Percentiles rank a stretch among this genome's conserved stretches.
Conservation (phyloP, 2,329 filamentous ascomycete genomes). For the Xylariaceae sp. region DNA sequence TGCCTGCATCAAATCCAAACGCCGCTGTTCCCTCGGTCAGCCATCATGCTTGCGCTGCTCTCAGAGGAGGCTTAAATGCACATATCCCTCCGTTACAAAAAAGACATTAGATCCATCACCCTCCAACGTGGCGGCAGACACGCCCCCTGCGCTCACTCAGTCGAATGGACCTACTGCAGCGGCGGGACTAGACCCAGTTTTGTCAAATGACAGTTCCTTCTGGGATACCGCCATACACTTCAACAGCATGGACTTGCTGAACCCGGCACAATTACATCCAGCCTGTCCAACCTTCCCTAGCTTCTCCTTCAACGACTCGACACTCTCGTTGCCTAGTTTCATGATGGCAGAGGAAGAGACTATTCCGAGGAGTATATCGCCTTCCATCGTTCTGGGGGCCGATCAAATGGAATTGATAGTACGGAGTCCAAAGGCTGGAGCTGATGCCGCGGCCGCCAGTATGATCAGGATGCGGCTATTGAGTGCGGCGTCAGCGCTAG, state of each 20-base stretch:
- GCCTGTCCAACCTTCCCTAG: constrained; percentile 7
- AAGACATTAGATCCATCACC: too few relatives aligned
- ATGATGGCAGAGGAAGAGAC: too few relatives aligned
- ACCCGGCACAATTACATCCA: background rate
- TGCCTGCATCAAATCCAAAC: constrained; percentile 19
- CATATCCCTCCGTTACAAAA: constrained; percentile 14
- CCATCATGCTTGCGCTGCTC: constrained; percentile 19
- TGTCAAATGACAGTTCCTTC: constrained; percentile 1
- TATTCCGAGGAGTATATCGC: too few relatives aligned
- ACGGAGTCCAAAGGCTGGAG: background rate
- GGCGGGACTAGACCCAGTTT: background rate
- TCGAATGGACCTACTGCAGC: too few relatives aligned
- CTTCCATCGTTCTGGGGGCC: too few relatives aligned
- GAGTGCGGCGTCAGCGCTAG: constrained; percentile 7
- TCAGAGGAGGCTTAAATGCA: constrained; percentile 16
- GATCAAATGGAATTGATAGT: constrained; percentile 10
- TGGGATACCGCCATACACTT: constrained; percentile 17
- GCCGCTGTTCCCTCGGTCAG: constrained; percentile 19
- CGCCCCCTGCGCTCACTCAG: too few relatives aligned
- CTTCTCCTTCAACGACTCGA: constrained; percentile 9
- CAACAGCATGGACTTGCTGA: constrained; percentile 12
- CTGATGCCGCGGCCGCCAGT: too few relatives aligned
- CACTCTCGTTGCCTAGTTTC: constrained; percentile 7
- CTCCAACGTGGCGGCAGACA: too few relatives aligned
- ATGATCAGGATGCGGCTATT: constrained; percentile 8